Evolutionary conservation across 169 alveolate species (phyloP), one percentile per base, ranked within the genome.

Genomic region (Plasmodium gallinaceum): DNA sequence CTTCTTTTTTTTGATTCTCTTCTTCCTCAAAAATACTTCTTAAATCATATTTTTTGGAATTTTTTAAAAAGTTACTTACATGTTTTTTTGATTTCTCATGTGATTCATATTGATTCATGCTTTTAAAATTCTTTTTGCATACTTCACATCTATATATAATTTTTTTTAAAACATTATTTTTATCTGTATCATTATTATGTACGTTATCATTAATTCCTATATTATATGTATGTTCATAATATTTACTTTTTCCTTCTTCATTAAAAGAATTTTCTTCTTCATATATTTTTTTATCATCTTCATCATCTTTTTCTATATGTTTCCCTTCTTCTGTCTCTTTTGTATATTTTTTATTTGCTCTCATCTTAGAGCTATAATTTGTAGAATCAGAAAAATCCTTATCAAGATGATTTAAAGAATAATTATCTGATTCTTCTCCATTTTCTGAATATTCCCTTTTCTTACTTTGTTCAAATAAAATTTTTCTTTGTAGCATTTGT

Each of bases 61-160:
- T 68, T 22, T 78, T 78, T 26, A 78, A 78, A 58, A 91, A 70
- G 20, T 74, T 92, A 39, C 70, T 73, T n/a, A 90, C 51, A 20
- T 94, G 96, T 51, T 91, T 94, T 57, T 94, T 94, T 0, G 95
- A 89, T 22, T 91, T 93, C 18, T 91, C 86, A 71, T 94, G 96
- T 12, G 95, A 91, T 24, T 52, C 80, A 22, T 70, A 74, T 48
- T 94, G 96, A 22, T 87, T 92, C 85, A 87, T 88, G 48, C 92
- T 93, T 45, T 88, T 91, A 32, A 94, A 94, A 42, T 78, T 74
- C 32, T 94, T 94, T 86, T 68, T 94, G 51, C 96, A 94, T 12
- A 92, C 64, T 43, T 88, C 93, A 43, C 96, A 94, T 39, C 87
- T 12, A 69, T 89, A 93, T 1, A 92, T 76, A 45, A 92, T 45